Conservation (phyloP, 306 rosid genomes). For the Cicer yamashitae region DNA sequence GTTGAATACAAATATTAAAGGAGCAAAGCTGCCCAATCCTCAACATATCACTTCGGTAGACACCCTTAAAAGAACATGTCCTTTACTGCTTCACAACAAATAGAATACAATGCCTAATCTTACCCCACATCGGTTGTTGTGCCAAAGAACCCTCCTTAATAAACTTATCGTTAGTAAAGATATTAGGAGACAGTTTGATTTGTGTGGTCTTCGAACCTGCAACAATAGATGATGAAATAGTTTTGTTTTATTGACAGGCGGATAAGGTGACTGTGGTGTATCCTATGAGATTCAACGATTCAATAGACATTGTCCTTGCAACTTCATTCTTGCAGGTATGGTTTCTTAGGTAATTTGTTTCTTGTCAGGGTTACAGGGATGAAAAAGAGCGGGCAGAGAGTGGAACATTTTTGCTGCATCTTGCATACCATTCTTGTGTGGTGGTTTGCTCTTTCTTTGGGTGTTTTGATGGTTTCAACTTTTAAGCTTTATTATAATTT, state of each 20-base stretch:
- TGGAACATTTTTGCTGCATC: slow-evolving; percentile 30
- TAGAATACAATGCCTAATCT: slow-evolving; percentile 1
- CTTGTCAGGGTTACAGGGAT: slow-evolving; percentile 27
- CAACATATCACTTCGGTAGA: neutral
- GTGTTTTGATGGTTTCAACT: slow-evolving; percentile 45
- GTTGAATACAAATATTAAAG: neutral
- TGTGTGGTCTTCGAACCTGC: slow-evolving; percentile 14
- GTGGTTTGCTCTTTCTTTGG: slow-evolving; percentile 40
- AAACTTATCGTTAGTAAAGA: neutral
- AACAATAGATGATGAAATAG: slow-evolving; percentile 28
- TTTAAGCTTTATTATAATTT: slow-evolving; percentile 46
- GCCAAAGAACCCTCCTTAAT: slow-evolving; percentile 14
- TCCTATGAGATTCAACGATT: slow-evolving; percentile 95
- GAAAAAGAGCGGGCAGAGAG: slow-evolving; percentile 19
- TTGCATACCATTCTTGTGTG: slow-evolving; percentile 37
- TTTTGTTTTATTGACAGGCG: slow-evolving; percentile 61
- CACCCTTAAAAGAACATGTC: neutral
- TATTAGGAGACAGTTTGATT: neutral
- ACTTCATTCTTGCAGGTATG: slow-evolving; percentile 96
- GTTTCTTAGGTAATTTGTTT: slow-evolving; percentile 33
- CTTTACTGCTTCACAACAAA: slow-evolving; percentile 2
- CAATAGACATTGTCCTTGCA: slow-evolving; percentile 86
- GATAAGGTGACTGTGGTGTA: slow-evolving; percentile 89
- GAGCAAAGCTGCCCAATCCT: slow-evolving; percentile 11
- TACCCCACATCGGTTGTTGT: slow-evolving; percentile 1